Conservation (phyloP, 1,139 yeast species). For the Pichia sp. region DNA sequence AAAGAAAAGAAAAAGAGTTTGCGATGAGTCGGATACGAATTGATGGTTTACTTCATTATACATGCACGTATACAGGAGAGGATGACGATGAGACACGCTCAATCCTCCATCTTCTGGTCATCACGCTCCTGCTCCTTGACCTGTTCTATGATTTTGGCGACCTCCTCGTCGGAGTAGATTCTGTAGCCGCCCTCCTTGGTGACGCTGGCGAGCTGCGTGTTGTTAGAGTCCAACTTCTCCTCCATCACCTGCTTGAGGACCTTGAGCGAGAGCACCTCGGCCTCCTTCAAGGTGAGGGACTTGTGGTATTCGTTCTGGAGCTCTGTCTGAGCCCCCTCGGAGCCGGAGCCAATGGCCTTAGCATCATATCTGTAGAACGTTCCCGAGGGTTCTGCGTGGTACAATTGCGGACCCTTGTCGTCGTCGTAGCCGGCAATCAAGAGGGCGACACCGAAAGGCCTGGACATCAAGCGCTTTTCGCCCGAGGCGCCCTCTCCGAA, state of each 20-base stretch:
- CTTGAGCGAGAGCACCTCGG: slow-evolving; percentile 84
- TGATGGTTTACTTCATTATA: not conserved
- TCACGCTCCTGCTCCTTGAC: slow-evolving; percentile 61
- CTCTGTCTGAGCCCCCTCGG: slow-evolving; percentile 98
- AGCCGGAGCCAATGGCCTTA: slow-evolving; percentile 97
- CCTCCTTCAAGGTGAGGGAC: slow-evolving; percentile 88
- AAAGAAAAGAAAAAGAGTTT: not conserved
- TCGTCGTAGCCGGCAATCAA: slow-evolving; percentile 91
- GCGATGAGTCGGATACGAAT: not conserved
- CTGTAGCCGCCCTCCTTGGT: slow-evolving; percentile 84
- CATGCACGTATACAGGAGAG: not conserved
- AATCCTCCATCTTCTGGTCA: slow-evolving; percentile 19
- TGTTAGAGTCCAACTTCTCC: slow-evolving; percentile 92
- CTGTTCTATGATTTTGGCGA: slow-evolving; percentile 72
- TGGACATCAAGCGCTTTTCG: slow-evolving; percentile 93
- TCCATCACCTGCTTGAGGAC: slow-evolving; percentile 98
- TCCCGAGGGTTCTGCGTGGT: slow-evolving; percentile 99
- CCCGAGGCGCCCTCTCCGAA: slow-evolving; percentile 99
- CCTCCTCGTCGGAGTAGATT: slow-evolving; percentile 78
- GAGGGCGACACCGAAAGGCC: slow-evolving; percentile 98
- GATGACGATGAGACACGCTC: not conserved
- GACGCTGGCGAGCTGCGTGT: slow-evolving; percentile 93
- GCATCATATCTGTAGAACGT: slow-evolving; percentile 97
- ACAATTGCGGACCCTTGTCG: slow-evolving; percentile 92
- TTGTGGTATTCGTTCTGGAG: slow-evolving; percentile 95